phyloP scores from a whole-genome alignment of 2,329 filamentous ascomycete species.

The Aspergillus niger region DNA sequence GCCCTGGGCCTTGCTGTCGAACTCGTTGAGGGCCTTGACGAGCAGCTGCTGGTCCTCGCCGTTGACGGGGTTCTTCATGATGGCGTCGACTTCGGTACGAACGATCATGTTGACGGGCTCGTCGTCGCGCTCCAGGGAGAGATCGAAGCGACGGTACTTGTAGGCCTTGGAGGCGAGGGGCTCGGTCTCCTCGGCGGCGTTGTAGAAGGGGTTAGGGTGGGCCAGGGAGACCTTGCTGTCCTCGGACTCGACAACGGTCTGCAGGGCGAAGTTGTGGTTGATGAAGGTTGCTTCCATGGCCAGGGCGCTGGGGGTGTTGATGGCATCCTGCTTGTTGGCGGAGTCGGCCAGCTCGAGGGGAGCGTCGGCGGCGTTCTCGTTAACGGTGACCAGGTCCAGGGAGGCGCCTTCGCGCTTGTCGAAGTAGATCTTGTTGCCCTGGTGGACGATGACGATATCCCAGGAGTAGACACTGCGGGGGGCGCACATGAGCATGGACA shows the following conservation, averaged over 20 bases:
- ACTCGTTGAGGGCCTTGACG: slow-evolving; percentile 97
- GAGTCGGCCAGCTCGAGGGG: slow-evolving; percentile 83
- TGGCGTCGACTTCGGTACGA: slow-evolving; percentile 90
- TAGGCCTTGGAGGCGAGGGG: slow-evolving; percentile 94
- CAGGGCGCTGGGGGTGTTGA: slow-evolving; percentile 91
- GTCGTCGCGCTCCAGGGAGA: slow-evolving; percentile 87
- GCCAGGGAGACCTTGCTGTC: slow-evolving; percentile 78
- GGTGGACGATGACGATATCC: slow-evolving; percentile 92
- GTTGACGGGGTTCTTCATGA: slow-evolving; percentile 90
- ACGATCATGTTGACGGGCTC: slow-evolving; percentile 92
- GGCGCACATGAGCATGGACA: slow-evolving; percentile 99
- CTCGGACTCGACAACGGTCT: slow-evolving; percentile 84
- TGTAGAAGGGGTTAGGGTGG: slow-evolving; percentile 97
- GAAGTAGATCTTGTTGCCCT: slow-evolving; percentile 95
- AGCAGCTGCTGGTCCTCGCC: slow-evolving; percentile 90
- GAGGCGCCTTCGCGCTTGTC: slow-evolving; percentile 97
- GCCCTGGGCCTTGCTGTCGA: slow-evolving; percentile 96
- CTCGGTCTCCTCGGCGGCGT: slow-evolving; percentile 86
- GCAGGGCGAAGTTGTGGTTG: slow-evolving; percentile 99
- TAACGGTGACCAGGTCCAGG: slow-evolving; percentile 96
- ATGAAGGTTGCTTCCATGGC: slow-evolving; percentile 98
- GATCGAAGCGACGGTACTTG: slow-evolving; percentile 96
- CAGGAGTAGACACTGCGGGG: slow-evolving; percentile 96
- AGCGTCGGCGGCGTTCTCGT: slow-evolving; percentile 96
- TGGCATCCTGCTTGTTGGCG: slow-evolving; percentile 74